These are phyloP conservation scores for Botrytis squamosa DNA, from an alignment of 2,329 filamentous ascomycete species.

Conservation along the genomic window DNA sequence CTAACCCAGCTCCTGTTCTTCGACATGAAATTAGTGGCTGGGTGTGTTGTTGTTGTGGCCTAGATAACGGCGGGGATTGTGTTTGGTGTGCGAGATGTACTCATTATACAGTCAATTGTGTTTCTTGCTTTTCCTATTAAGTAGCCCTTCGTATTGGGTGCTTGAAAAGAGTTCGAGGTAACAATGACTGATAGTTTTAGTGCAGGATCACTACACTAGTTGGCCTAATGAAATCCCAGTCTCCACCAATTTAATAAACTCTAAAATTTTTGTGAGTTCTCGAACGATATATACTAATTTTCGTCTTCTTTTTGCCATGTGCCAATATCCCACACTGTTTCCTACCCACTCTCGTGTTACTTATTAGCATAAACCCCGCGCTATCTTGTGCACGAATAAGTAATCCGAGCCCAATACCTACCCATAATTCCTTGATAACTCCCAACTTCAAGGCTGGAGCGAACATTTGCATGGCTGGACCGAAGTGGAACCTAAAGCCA, in stretches of 20 bases:
- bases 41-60: conserved; percentile 10
- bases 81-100: not conserved
- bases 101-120: conserved; percentile 12
- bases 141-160: not conserved
- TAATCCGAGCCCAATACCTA: not conserved
- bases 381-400: not conserved
- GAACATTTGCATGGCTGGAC: not conserved
- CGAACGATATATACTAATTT: not conserved
- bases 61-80: not conserved
- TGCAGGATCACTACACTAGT: not conserved
- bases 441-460: not conserved
- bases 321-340: not conserved
- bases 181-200: not conserved
- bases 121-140: not conserved
- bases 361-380: not conserved
- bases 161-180: not conserved
- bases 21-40: not conserved
- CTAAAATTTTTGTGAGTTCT: not conserved
- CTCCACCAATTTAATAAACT: not conserved
- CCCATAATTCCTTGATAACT: not conserved
- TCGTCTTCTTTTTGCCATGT: not conserved
- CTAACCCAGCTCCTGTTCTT: not conserved
- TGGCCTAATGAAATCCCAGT: not conserved
- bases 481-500: not conserved
- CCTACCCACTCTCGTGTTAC: not conserved